Conservation (phyloP, 2,329 filamentous ascomycete species). For the Botrytis hyacinthi region DNA sequence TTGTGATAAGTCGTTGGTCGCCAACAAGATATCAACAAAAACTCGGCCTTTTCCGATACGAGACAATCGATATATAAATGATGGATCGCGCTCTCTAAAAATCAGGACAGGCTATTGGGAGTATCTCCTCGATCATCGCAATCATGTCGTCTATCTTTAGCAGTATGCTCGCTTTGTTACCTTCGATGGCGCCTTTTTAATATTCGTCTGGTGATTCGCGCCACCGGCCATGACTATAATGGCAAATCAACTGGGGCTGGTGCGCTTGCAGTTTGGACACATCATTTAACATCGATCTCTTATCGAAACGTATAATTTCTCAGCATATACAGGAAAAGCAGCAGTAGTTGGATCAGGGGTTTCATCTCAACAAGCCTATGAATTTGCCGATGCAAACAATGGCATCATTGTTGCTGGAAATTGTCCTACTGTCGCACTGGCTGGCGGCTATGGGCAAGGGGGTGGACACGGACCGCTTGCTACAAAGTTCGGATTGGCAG, state of each 20-base stretch:
- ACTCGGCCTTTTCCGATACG: no score
- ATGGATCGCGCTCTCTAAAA: no score
- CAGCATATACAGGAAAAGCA: background rate
- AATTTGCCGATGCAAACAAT: background rate
- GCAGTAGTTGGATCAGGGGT: background rate
- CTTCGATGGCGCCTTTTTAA: slow-evolving; percentile 28
- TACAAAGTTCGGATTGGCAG: slow-evolving; percentile 53
- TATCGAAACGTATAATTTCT: background rate
- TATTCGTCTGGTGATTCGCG: slow-evolving; percentile 48
- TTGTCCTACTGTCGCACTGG: slow-evolving; percentile 37
- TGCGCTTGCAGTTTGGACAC: background rate
- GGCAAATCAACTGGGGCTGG: slow-evolving; percentile 5
- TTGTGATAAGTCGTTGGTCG: no score
- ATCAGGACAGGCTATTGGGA: no score
- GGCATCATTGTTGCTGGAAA: background rate
- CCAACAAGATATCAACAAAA: no score
- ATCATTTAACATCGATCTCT: background rate
- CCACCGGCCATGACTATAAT: slow-evolving; percentile 54
- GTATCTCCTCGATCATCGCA: no score
- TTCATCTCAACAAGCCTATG: background rate
- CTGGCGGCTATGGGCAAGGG: slow-evolving; percentile 55
- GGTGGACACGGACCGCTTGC: slow-evolving; percentile 56
- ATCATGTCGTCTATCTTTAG: no score
- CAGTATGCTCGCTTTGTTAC: no score
- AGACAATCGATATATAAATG: no score